A percentile compares a stretch with the other conserved stretches of the same genome.
Conservation (phyloP, 306 rosid genomes). For the Delonix regia region DNA sequence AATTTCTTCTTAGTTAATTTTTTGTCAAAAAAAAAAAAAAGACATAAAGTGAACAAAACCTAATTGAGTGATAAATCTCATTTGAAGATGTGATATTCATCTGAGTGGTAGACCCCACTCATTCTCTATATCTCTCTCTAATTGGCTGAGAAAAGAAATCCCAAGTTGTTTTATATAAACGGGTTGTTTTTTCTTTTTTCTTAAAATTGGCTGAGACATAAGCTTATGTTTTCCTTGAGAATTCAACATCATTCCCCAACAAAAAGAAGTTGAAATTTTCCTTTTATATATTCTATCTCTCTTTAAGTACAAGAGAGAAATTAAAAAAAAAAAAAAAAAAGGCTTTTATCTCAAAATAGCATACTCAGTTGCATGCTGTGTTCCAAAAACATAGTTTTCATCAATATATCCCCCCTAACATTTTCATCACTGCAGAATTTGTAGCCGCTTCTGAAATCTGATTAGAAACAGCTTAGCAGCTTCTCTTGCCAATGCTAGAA, state of each 20-base stretch:
- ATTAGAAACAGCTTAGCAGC: slow-evolving; percentile 30
- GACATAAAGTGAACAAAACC: too few species aligned
- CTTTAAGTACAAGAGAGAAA: slow-evolving; percentile 1
- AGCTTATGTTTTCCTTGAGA: not conserved
- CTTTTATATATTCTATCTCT: slow-evolving; percentile 23
- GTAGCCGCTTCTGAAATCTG: slow-evolving; percentile 23
- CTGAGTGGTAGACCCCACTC: too few species aligned
- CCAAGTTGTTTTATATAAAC: too few species aligned
- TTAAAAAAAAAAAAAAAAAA: not conserved
- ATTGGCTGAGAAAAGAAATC: too few species aligned
- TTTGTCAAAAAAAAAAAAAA: too few species aligned
- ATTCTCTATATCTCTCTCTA: too few species aligned
- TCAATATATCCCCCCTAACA: slow-evolving; percentile 30
- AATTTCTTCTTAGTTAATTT: too few species aligned
- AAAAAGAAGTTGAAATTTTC: not conserved
- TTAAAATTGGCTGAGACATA: not conserved
- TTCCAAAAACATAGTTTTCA: not conserved
- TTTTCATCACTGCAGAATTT: slow-evolving; percentile 21
- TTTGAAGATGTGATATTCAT: too few species aligned
- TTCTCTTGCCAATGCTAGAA: slow-evolving; percentile 36
- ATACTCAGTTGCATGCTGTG: not conserved
- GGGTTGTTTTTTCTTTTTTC: not conserved
- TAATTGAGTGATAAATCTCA: too few species aligned
- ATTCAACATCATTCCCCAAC: not conserved
- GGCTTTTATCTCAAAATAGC: not conserved